Conservation (phyloP, 768 basidiomycete genomes). For the Solioccasus polychromus region DNA sequence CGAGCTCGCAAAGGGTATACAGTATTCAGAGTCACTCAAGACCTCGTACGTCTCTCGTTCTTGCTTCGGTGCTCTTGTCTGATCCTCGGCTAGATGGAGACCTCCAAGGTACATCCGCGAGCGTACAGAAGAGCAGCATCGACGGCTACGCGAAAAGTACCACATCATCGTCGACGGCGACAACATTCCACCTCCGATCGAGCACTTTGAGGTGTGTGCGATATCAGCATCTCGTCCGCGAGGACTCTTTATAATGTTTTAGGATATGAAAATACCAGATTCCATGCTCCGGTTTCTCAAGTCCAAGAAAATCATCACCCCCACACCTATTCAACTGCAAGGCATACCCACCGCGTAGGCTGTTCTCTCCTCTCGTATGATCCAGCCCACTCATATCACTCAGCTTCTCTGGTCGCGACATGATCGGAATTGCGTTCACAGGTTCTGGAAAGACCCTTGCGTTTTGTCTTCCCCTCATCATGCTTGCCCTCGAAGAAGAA, state of each 20-base stretch:
- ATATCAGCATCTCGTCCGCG: background rate
- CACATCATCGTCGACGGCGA: slow-evolving; percentile 97
- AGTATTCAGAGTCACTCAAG: slow-evolving; percentile 82
- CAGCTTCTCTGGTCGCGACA: slow-evolving; percentile 92
- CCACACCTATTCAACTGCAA: slow-evolving; percentile 93
- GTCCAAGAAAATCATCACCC: slow-evolving; percentile 77
- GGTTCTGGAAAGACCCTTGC: slow-evolving; percentile 99
- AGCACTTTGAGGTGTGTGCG: slow-evolving; percentile 68
- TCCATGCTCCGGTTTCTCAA: slow-evolving; percentile 80
- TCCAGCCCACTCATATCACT: slow-evolving; percentile 7
- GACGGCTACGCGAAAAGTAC: slow-evolving; percentile 78
- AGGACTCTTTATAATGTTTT: slow-evolving; percentile 14
- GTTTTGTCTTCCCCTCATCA: slow-evolving; percentile 96
- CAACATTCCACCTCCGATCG: slow-evolving; percentile 89
- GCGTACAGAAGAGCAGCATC: slow-evolving; percentile 64
- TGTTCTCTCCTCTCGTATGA: slow-evolving; percentile 1
- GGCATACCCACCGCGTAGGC: slow-evolving; percentile 93
- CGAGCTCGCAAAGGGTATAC: slow-evolving; percentile 90
- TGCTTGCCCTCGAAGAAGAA: slow-evolving; percentile 95
- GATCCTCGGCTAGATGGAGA: slow-evolving; percentile 62
- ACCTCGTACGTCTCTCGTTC: slow-evolving; percentile 57
- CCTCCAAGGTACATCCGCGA: slow-evolving; percentile 83
- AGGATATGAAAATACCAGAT: slow-evolving; percentile 99
- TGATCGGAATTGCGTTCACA: slow-evolving; percentile 99
- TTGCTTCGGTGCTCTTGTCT: background rate